Evolutionary conservation across 2,329 filamentous ascomycete species (phyloP).

Genomic region (Beauveria pseudobassiana): DNA sequence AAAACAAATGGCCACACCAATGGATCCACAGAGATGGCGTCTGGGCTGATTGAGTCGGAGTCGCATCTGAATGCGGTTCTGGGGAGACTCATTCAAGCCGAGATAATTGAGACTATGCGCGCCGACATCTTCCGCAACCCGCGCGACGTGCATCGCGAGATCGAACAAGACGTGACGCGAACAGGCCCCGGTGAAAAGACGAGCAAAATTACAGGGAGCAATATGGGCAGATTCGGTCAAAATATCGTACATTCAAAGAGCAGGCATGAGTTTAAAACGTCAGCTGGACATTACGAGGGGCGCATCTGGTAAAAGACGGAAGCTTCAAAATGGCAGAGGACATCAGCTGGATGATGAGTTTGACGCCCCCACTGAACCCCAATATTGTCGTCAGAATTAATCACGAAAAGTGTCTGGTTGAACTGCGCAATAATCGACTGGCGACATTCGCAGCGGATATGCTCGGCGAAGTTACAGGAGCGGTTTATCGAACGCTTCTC

Average conservation of each 20-base stretch:
- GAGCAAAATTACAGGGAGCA: slow-evolving; percentile 59
- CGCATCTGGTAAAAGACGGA: slow-evolving; percentile 43
- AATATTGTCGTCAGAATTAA: slow-evolving; percentile 73
- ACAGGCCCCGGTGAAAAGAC: slow-evolving; percentile 34
- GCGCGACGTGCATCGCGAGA: slow-evolving; percentile 51
- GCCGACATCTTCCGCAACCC: slow-evolving; percentile 51
- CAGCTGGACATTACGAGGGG: slow-evolving; percentile 38
- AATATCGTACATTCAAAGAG: slow-evolving; percentile 45
- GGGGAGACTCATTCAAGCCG: slow-evolving; percentile 51
- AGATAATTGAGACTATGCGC: slow-evolving; percentile 59
- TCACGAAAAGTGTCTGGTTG: slow-evolving; percentile 75
- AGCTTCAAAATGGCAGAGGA: slow-evolving; percentile 41
- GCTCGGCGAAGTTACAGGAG: slow-evolving; percentile 65
- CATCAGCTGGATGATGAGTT: slow-evolving; percentile 29
- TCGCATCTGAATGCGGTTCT: slow-evolving; percentile 43
- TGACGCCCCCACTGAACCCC: slow-evolving; percentile 44
- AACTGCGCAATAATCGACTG: slow-evolving; percentile 72
- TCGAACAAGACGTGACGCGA: slow-evolving; percentile 55
- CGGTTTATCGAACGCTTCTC: slow-evolving; percentile 71
- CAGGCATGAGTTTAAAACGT: slow-evolving; percentile 44
- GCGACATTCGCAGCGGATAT: slow-evolving; percentile 63
- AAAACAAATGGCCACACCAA: slow-evolving; percentile 29
- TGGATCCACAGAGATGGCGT: slow-evolving; percentile 23
- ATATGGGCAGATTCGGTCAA: slow-evolving; percentile 45
- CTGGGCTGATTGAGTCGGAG: slow-evolving; percentile 35